Percentiles rank a stretch among this genome's conserved stretches.
phyloP scores from a whole-genome alignment of 73 alveolate species.

The Paramecium caudatum region DNA sequence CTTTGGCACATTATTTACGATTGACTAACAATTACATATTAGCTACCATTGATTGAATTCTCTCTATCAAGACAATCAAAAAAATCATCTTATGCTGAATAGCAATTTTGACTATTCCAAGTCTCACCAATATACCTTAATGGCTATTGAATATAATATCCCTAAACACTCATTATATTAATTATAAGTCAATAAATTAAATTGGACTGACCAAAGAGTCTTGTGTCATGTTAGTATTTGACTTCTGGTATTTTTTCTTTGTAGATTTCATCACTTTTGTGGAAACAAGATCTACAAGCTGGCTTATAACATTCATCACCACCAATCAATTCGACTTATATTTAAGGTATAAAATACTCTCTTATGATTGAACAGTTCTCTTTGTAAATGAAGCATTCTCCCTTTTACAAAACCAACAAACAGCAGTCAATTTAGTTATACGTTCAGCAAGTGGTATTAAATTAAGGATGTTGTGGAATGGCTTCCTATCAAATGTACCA shows the following conservation, averaged over 20 bases:
- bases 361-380: slow-evolving; percentile 85
- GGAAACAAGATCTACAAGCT: slow-evolving; percentile 95
- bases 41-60: slow-evolving; percentile 17
- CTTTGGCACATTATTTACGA: slow-evolving; percentile 23
- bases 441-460: slow-evolving; percentile 94
- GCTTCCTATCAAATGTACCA: slow-evolving; percentile 94
- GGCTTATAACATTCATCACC: slow-evolving; percentile 97
- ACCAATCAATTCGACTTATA: slow-evolving; percentile 91
- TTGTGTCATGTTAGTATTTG: neutral
- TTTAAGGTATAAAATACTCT: neutral
- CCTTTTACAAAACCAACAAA: slow-evolving; percentile 89
- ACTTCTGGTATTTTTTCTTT: neutral
- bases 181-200: slow-evolving; percentile 35
- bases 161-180: no score
- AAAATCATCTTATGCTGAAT: slow-evolving; percentile 5
- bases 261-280: neutral
- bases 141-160: no score
- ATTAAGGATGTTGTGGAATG: slow-evolving; percentile 87
- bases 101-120: slow-evolving; percentile 13
- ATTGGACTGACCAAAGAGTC: slow-evolving; percentile 20
- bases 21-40: neutral
- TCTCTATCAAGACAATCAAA: slow-evolving; percentile 32
- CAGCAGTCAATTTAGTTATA: slow-evolving; percentile 90
- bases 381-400: slow-evolving; percentile 91
- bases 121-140: slow-evolving; percentile 42